These are phyloP conservation scores for Ajuga reptans DNA, from an alignment of 305 asterid genomes.

Conservation along the genomic window DNA sequence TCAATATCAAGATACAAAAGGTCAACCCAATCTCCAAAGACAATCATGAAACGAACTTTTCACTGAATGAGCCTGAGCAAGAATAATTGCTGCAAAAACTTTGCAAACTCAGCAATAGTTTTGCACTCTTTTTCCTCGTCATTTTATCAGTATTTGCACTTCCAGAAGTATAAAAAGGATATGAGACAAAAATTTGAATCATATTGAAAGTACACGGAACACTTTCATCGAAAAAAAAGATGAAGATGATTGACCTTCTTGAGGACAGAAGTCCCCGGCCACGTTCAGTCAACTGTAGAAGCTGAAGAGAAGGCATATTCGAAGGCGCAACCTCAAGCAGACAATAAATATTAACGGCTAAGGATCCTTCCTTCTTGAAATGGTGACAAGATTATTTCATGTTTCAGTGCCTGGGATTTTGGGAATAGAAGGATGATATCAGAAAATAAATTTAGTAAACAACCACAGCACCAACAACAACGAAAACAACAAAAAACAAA, in stretches of 20 bases:
- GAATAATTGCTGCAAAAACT: background rate
- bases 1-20: background rate
- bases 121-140: background rate
- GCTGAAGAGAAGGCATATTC: constrained; percentile 93
- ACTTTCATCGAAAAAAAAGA: background rate
- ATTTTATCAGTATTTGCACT: constrained; percentile 1
- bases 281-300: constrained; percentile 87
- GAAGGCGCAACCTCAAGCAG: constrained; percentile 34
- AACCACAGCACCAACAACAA: background rate
- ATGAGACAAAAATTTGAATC: background rate
- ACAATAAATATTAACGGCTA: constrained; percentile 32
- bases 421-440: constrained; percentile 3
- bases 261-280: constrained; percentile 88
- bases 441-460: constrained; percentile 6
- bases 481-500: too few species aligned
- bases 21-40: constrained; percentile 4
- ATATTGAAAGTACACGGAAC: background rate
- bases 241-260: constrained; percentile 54
- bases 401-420: constrained; percentile 23
- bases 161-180: background rate
- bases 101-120: background rate
- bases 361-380: constrained; percentile 27
- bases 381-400: constrained; percentile 28
- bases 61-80: constrained; percentile 8
- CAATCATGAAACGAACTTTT: background rate